Evolutionary conservation across 495 filamentous ascomycete genomes (phyloP).

Genomic region (Mytilinidion resinicola): DNA sequence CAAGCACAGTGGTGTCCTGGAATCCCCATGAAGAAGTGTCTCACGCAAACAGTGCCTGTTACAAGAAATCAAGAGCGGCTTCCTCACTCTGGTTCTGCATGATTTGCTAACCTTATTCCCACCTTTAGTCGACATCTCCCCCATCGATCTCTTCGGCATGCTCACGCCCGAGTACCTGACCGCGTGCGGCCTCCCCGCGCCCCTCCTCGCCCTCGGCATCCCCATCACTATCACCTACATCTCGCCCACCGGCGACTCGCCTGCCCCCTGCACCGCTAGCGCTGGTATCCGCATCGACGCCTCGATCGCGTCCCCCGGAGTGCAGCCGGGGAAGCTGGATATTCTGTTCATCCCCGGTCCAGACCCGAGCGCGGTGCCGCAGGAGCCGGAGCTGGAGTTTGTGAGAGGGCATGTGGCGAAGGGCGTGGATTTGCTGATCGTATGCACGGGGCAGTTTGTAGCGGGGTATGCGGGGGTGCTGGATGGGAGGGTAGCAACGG

Average conservation of each 20-base stretch:
- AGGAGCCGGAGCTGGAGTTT: constrained; percentile 16
- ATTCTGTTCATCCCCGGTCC: constrained; percentile 24
- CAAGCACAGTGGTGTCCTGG: too few species aligned
- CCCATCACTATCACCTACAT: constrained; percentile 20
- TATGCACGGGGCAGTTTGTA: constrained; percentile 22
- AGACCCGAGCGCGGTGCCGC: constrained; percentile 3
- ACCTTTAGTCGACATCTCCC: constrained; percentile 25
- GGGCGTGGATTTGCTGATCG: constrained; percentile 16
- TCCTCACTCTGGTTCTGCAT: too few species aligned
- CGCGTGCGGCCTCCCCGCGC: constrained; percentile 19
- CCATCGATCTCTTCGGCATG: constrained; percentile 29
- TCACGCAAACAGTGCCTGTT: too few species aligned
- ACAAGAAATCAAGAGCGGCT: too few species aligned
- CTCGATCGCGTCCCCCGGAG: constrained; percentile 8
- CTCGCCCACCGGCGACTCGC: constrained; percentile 1
- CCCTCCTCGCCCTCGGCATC: constrained; percentile 14
- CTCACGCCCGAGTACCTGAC: constrained; percentile 13
- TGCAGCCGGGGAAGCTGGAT: constrained; percentile 20
- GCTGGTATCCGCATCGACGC: constrained; percentile 9
- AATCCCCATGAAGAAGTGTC: too few species aligned
- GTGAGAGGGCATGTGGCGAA: constrained; percentile 16
- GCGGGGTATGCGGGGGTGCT: constrained; percentile 21
- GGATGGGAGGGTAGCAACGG: constrained; percentile 22
- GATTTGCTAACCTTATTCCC: too few species aligned
- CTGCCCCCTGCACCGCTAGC: constrained; percentile 4